Percentiles rank a stretch among this genome's conserved stretches.
Evolutionary conservation across 352 stramenopile genomes (phyloP).

Genomic region (Phytopythium vexans): DNA sequence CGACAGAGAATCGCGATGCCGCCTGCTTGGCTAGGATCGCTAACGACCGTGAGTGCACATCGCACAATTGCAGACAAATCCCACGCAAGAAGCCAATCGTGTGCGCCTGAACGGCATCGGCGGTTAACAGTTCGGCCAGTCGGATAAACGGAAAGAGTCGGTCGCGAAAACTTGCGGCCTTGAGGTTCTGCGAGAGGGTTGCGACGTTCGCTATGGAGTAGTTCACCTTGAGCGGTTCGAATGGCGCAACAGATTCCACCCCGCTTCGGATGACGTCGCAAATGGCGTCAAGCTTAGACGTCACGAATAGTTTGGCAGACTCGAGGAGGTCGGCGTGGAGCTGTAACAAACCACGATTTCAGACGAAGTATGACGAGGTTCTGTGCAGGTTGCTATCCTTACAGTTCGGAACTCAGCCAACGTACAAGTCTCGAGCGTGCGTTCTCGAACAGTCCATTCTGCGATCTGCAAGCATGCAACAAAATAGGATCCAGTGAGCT

Average conservation of each 20-base stretch:
- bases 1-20: no score
- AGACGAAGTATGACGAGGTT: not conserved
- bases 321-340: conserved; percentile 15
- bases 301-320: conserved; percentile 11
- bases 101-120: conserved; percentile 43
- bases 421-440: not conserved
- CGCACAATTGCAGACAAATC: not conserved
- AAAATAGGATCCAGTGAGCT: not conserved
- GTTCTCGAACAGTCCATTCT: not conserved
- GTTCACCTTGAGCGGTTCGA: not conserved
- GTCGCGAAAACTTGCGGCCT: conserved; percentile 32
- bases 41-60: no score
- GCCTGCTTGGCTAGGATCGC: not conserved
- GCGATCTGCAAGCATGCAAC: conserved; percentile 10
- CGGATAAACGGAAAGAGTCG: conserved; percentile 58
- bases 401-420: conserved; percentile 9
- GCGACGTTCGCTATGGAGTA: conserved; percentile 16
- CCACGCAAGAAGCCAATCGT: not conserved
- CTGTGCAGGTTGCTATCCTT: not conserved
- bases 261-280: conserved; percentile 17
- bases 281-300: conserved; percentile 15
- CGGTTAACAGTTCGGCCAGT: conserved; percentile 37
- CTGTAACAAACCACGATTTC: not conserved
- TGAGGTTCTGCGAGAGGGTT: conserved; percentile 19
- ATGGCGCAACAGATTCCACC: conserved; percentile 8